Conservation (phyloP, 805 yeast genomes). For the Pichia pseudocactophila region DNA sequence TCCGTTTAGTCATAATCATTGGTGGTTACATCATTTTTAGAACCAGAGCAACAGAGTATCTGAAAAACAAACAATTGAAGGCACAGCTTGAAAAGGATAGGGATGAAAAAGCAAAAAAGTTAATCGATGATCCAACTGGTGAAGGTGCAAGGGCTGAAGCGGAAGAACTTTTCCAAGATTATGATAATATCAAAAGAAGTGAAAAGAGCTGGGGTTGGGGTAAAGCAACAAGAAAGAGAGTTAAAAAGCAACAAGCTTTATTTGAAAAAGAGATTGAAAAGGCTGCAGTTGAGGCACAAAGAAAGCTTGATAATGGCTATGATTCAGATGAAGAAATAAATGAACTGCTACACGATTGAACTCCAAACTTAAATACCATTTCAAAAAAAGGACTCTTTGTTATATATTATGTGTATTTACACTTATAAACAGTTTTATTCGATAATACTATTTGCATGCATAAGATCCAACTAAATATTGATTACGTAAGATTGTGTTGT, state of each 20-base stretch:
- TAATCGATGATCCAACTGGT: slow-evolving; percentile 28
- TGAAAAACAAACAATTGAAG: slow-evolving; percentile 45
- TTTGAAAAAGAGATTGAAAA: slow-evolving; percentile 40
- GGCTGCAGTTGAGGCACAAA: slow-evolving; percentile 30
- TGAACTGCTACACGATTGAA: slow-evolving; percentile 41
- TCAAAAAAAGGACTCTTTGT: background rate
- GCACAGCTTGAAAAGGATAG: slow-evolving; percentile 40
- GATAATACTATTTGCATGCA: no score
- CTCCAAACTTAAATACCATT: background rate
- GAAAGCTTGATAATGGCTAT: slow-evolving; percentile 15
- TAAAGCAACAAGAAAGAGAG: slow-evolving; percentile 55
- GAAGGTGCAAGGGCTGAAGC: slow-evolving; percentile 18
- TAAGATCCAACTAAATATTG: no score
- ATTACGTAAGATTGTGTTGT: no score
- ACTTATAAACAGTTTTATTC: no score
- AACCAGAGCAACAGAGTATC: slow-evolving; percentile 45
- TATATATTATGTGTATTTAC: no score
- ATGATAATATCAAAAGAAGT: slow-evolving; percentile 15
- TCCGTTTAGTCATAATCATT: slow-evolving; percentile 42
- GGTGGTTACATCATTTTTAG: slow-evolving; percentile 58
- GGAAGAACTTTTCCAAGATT: slow-evolving; percentile 18
- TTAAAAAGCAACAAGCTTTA: slow-evolving; percentile 44
- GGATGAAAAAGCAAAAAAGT: slow-evolving; percentile 30
- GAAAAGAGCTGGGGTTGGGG: slow-evolving; percentile 71
- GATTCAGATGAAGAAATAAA: slow-evolving; percentile 62